Percentiles rank a stretch among this genome's conserved stretches.
These are phyloP conservation scores for Colletotrichum limetticola DNA, from an alignment of 2,329 filamentous ascomycete genomes.

Conservation along the genomic window DNA sequence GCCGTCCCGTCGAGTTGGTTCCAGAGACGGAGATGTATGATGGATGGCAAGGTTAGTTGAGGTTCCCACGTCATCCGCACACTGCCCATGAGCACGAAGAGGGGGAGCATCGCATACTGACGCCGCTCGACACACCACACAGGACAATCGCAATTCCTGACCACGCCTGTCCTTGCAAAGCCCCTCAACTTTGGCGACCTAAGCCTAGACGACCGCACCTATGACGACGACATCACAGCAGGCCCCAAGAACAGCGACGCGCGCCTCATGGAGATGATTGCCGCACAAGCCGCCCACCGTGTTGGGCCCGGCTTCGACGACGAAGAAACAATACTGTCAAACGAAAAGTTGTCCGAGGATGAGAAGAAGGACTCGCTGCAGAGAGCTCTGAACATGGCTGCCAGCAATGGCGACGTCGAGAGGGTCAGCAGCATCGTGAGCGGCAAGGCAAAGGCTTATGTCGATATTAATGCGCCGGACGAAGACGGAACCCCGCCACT, in stretches of 20 bases:
- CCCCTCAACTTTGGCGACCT: slow-evolving; percentile 85
- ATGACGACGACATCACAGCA: slow-evolving; percentile 71
- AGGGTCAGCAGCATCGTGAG: slow-evolving; percentile 80
- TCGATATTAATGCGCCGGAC: slow-evolving; percentile 89
- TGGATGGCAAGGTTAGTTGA: slow-evolving; percentile 86
- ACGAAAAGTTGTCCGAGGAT: slow-evolving; percentile 76
- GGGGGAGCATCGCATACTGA: slow-evolving; percentile 1
- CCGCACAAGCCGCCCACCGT: slow-evolving; percentile 88
- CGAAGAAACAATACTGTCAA: slow-evolving; percentile 81
- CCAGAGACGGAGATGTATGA: slow-evolving; percentile 97
- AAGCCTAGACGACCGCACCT: slow-evolving; percentile 80
- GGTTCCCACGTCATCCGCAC: not conserved
- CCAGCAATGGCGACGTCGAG: slow-evolving; percentile 92
- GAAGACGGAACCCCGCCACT: slow-evolving; percentile 96
- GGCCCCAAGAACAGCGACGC: slow-evolving; percentile 80
- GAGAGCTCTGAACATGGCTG: slow-evolving; percentile 91
- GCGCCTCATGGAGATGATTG: slow-evolving; percentile 94
- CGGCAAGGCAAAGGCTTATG: slow-evolving; percentile 77
- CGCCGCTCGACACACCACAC: slow-evolving; percentile 49
- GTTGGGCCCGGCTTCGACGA: slow-evolving; percentile 78
- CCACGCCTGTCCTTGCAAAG: slow-evolving; percentile 84
- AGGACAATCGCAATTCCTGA: slow-evolving; percentile 97
- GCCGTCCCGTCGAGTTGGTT: slow-evolving; percentile 72
- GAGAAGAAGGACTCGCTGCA: slow-evolving; percentile 88
- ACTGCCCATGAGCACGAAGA: not conserved